Percentiles rank a stretch among this genome's conserved stretches.
These are phyloP conservation scores for Anastatica hierochuntica DNA, from an alignment of 345 rosid species.

Conservation along the genomic window DNA sequence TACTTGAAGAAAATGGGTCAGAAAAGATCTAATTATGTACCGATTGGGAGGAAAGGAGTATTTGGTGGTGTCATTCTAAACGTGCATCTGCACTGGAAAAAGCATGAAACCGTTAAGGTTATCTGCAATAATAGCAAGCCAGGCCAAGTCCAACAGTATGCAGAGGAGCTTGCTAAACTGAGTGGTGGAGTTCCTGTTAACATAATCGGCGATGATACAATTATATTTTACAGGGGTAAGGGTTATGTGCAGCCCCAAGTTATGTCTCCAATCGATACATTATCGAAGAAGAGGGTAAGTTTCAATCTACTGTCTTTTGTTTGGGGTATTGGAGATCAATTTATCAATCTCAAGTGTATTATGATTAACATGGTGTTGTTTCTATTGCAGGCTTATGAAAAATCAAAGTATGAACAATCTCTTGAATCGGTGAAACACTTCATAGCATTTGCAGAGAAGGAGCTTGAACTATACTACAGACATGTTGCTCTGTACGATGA, in stretches of 20 bases:
- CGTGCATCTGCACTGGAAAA: constrained; percentile 94
- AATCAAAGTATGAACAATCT: constrained; percentile 82
- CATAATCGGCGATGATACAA: constrained; percentile 60
- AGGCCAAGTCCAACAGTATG: constrained; percentile 53
- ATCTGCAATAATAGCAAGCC: constrained; percentile 79
- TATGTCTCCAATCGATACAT: constrained; percentile 82
- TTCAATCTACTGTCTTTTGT: not conserved
- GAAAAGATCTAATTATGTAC: constrained; percentile 77
- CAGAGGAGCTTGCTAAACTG: constrained; percentile 68
- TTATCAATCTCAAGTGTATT: not conserved
- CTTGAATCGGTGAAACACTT: constrained; percentile 73
- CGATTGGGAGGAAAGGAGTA: constrained; percentile 79
- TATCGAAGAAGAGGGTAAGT: constrained; percentile 70
- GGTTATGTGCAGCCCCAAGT: constrained; percentile 80
- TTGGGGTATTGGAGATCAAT: not conserved
- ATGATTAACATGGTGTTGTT: not conserved
- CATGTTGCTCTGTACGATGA: constrained; percentile 72
- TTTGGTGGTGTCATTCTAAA: constrained; percentile 92
- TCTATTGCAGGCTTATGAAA: constrained; percentile 63
- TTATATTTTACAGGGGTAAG: constrained; percentile 74
- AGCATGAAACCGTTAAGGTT: constrained; percentile 89
- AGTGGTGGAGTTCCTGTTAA: constrained; percentile 88
- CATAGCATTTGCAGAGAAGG: constrained; percentile 69
- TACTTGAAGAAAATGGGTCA: constrained; percentile 80
- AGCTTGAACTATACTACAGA: constrained; percentile 64